Conservation (phyloP, 23 red algal genomes). For the Gracilaria domingensis region DNA sequence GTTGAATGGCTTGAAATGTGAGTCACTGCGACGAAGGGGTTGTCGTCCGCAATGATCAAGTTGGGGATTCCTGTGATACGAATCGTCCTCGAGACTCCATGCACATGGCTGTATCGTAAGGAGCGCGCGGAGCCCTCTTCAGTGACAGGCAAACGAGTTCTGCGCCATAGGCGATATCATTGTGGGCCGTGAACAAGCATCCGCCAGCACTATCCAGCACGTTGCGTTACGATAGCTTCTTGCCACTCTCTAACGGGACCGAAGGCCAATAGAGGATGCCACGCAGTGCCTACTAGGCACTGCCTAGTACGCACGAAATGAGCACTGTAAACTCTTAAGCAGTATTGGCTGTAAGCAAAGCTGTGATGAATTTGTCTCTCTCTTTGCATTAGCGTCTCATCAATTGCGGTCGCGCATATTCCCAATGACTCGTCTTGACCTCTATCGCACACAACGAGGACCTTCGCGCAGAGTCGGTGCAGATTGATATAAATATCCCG, state of each 20-base stretch:
- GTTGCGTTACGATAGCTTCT: neutral
- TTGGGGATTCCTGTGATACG: slow-evolving; percentile 1
- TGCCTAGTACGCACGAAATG: too few relatives aligned
- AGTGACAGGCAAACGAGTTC: neutral
- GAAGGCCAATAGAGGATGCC: too few relatives aligned
- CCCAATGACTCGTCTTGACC: too few relatives aligned
- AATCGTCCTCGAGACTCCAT: neutral
- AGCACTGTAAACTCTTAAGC: too few relatives aligned
- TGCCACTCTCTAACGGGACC: neutral
- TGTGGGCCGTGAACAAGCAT: neutral
- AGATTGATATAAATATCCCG: too few relatives aligned
- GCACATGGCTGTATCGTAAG: neutral
- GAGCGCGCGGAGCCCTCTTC: neutral
- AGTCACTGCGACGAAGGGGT: neutral
- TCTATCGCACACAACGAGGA: too few relatives aligned
- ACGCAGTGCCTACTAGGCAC: too few relatives aligned
- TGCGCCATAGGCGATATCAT: neutral
- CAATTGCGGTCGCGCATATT: too few relatives aligned
- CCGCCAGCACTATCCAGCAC: neutral
- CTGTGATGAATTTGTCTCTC: neutral
- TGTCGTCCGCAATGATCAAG: neutral
- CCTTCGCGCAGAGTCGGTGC: too few relatives aligned
- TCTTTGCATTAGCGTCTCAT: neutral
- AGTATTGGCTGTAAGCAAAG: neutral
- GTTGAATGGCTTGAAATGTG: neutral